Evolutionary conservation across 257 asterid species (phyloP).

Genomic region (Gentiana dahurica): DNA sequence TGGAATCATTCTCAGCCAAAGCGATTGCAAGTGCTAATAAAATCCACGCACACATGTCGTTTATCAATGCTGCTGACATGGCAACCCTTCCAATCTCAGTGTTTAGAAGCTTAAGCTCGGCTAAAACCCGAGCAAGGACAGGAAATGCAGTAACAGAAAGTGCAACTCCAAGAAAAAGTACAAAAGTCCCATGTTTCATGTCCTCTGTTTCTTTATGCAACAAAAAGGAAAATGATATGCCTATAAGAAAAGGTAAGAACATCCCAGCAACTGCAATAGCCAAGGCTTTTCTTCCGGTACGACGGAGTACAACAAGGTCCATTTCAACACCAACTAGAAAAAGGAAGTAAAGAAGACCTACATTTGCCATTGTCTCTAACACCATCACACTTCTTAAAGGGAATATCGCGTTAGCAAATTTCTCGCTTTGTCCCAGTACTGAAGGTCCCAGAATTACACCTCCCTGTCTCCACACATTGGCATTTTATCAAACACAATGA

Average conservation of each 20-base stretch:
- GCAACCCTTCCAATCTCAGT: slow-evolving; percentile 50
- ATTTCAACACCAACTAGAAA: slow-evolving; percentile 61
- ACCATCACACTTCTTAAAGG: slow-evolving; percentile 51
- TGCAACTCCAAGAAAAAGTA: slow-evolving; percentile 52
- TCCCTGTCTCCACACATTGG: slow-evolving; percentile 21
- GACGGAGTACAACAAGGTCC: slow-evolving; percentile 32
- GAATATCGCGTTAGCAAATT: slow-evolving; percentile 31
- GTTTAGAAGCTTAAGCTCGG: slow-evolving; percentile 54
- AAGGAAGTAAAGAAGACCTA: slow-evolving; percentile 51
- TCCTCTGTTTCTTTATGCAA: slow-evolving; percentile 28
- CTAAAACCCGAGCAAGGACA: slow-evolving; percentile 53
- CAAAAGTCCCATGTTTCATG: slow-evolving; percentile 32
- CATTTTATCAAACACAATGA: too few species aligned
- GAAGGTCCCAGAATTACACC: slow-evolving; percentile 58
- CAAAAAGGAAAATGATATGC: slow-evolving; percentile 32
- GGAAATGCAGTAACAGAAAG: slow-evolving; percentile 65
- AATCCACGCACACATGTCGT: slow-evolving; percentile 65
- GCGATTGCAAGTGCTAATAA: slow-evolving; percentile 57
- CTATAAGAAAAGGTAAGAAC: slow-evolving; percentile 28
- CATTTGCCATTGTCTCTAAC: slow-evolving; percentile 41
- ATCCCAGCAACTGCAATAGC: slow-evolving; percentile 50
- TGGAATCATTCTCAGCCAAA: slow-evolving; percentile 34
- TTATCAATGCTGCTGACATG: slow-evolving; percentile 63
- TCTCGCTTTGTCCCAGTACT: slow-evolving; percentile 32
- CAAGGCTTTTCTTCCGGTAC: slow-evolving; percentile 32